Percentiles rank a stretch among this genome's conserved stretches.
phyloP scores from a whole-genome alignment of 176 grass and related monocot species.

The Rhynchospora tenuis region DNA sequence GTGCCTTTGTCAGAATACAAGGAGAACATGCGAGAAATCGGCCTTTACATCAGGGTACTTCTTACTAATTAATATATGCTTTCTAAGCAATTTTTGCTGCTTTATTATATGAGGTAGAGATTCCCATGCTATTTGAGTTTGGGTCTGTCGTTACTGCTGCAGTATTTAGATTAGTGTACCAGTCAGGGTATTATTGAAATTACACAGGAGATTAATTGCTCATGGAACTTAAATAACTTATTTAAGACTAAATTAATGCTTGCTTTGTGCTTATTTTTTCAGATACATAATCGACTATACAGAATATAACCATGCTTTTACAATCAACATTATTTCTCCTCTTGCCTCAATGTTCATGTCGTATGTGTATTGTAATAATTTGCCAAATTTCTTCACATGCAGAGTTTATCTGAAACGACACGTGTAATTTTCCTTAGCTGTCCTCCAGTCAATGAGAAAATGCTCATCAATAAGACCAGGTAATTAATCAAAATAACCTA shows the following conservation, averaged over 20 bases:
- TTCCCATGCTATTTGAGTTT: not conserved
- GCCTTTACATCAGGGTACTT: constrained; percentile 2
- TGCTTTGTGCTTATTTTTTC: not conserved
- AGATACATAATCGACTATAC: not conserved
- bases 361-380: not conserved
- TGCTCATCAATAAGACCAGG: not conserved
- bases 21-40: constrained; percentile 24
- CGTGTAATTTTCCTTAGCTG: not conserved
- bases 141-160: not conserved
- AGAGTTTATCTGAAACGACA: not conserved
- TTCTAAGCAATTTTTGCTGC: not conserved
- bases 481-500: not conserved
- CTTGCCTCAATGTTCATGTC: not conserved
- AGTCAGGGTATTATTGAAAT: not conserved
- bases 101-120: not conserved
- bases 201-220: not conserved
- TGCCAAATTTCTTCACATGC: not conserved
- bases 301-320: not conserved
- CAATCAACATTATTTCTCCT: not conserved
- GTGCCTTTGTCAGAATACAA: constrained; percentile 30
- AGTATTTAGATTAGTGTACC: not conserved
- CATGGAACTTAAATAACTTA: not conserved
- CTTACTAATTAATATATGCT: not conserved
- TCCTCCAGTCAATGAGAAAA: not conserved
- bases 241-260: not conserved